phyloP scores from a whole-genome alignment of 2,329 filamentous ascomycete species.

The Fusarium goolgardi region DNA sequence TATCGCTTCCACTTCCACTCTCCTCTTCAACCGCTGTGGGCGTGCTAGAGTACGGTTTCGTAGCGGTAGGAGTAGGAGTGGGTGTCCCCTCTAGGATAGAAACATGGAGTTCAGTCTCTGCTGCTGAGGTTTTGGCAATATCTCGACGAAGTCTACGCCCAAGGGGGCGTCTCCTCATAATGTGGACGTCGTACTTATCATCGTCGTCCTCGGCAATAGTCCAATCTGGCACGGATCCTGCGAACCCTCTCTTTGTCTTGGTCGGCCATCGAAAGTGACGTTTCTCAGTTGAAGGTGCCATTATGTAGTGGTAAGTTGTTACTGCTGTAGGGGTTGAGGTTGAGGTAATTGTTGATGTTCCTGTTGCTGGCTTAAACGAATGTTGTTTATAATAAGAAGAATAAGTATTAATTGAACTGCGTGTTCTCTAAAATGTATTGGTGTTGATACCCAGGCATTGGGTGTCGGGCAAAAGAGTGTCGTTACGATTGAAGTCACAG shows the following conservation, averaged over 20 bases:
- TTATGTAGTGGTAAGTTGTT: conserved; percentile 8
- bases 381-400: conserved; percentile 3
- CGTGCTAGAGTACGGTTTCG: conserved; percentile 3
- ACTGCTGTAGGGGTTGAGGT: background rate
- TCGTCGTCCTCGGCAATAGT: conserved; percentile 45
- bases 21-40: background rate
- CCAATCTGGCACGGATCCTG: conserved; percentile 42
- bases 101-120: conserved; percentile 18
- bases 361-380: conserved; percentile 4
- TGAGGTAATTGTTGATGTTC: background rate
- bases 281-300: conserved; percentile 30
- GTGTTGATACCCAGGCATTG: conserved; percentile 20
- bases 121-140: conserved; percentile 7
- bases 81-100: conserved; percentile 7
- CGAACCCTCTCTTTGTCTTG: conserved; percentile 33
- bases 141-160: conserved; percentile 22
- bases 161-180: conserved; percentile 30
- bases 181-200: conserved; percentile 39
- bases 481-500: conserved; percentile 39
- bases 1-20: conserved; percentile 2
- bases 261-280: conserved; percentile 36
- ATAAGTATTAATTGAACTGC: conserved; percentile 15
- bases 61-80: conserved; percentile 2
- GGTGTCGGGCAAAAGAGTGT: conserved; percentile 30
- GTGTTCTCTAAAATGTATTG: conserved; percentile 15